Evolutionary conservation across 805 yeast species (phyloP).

Genomic region (Starmera caribaea): DNA sequence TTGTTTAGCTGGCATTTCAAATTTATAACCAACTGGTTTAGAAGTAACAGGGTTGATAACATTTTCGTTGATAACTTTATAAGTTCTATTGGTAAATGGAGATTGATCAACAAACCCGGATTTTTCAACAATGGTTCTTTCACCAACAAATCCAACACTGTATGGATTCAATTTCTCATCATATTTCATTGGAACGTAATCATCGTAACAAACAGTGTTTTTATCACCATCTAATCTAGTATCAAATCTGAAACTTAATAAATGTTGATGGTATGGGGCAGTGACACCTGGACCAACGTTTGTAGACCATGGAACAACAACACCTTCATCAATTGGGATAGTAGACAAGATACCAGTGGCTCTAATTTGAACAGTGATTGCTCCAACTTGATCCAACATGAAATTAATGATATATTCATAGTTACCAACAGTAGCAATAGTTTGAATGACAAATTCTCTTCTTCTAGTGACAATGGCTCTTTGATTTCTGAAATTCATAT

Average conservation of each 20-base stretch:
- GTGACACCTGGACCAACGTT: slow-evolving; percentile 70
- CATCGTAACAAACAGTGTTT: slow-evolving; percentile 68
- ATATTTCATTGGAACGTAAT: slow-evolving; percentile 50
- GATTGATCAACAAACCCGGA: slow-evolving; percentile 67
- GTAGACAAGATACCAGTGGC: slow-evolving; percentile 85
- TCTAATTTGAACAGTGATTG: slow-evolving; percentile 66
- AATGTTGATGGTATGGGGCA: slow-evolving; percentile 82
- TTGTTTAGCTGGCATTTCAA: slow-evolving; percentile 65
- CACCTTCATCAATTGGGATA: slow-evolving; percentile 67
- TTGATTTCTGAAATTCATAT: slow-evolving; percentile 67
- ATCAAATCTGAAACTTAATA: slow-evolving; percentile 70
- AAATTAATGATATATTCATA: slow-evolving; percentile 70
- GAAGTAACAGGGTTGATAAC: slow-evolving; percentile 59
- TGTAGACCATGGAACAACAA: slow-evolving; percentile 59
- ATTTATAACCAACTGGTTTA: slow-evolving; percentile 69
- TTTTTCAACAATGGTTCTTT: slow-evolving; percentile 56
- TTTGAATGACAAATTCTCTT: slow-evolving; percentile 71
- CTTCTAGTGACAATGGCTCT: slow-evolving; percentile 58
- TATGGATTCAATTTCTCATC: slow-evolving; percentile 48
- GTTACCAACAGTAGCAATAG: slow-evolving; percentile 77
- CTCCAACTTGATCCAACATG: slow-evolving; percentile 69
- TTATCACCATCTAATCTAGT: slow-evolving; percentile 77
- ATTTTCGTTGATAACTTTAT: slow-evolving; percentile 67
- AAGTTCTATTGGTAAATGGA: slow-evolving; percentile 65
- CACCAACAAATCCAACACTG: slow-evolving; percentile 60